Evolutionary conservation across 768 basidiomycete genomes (phyloP).

Genomic region (Trichaptum fuscoviolaceum): DNA sequence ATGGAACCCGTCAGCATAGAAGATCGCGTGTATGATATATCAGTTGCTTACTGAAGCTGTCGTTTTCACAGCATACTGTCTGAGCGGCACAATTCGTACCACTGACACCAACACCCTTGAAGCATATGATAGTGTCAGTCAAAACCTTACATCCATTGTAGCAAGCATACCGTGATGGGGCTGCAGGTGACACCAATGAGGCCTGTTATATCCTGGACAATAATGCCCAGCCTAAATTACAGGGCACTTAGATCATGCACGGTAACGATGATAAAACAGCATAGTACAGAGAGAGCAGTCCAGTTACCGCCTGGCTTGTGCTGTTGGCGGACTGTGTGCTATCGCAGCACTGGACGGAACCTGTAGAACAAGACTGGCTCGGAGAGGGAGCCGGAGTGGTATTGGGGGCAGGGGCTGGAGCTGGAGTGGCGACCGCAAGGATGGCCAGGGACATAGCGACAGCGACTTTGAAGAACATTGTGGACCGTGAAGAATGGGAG

Average conservation of each 20-base stretch:
- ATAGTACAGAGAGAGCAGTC: background rate
- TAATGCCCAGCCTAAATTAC: slow-evolving; percentile 18
- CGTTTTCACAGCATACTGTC: slow-evolving; percentile 9
- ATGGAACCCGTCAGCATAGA: too few species aligned
- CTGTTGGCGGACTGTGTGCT: background rate
- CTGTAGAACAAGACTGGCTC: background rate
- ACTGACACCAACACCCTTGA: slow-evolving; percentile 14
- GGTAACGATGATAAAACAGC: background rate
- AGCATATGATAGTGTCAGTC: background rate
- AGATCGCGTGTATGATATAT: background rate
- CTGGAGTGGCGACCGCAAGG: slow-evolving; percentile 18
- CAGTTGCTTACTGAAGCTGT: slow-evolving; percentile 3
- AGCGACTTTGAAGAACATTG: slow-evolving; percentile 8
- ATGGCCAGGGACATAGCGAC: slow-evolving; percentile 14
- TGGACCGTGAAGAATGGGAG: background rate
- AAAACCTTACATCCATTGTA: background rate
- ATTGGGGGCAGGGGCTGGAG: slow-evolving; percentile 2
- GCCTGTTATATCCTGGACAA: slow-evolving; percentile 15
- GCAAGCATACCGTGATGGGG: slow-evolving; percentile 19
- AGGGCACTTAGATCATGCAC: background rate
- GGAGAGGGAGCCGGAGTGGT: background rate
- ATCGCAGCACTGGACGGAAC: slow-evolving; percentile 3
- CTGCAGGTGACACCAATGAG: slow-evolving; percentile 25
- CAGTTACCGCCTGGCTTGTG: background rate
- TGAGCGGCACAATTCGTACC: background rate